Conservation (phyloP, 495 filamentous ascomycete species). For the Neurospora sp. region DNA sequence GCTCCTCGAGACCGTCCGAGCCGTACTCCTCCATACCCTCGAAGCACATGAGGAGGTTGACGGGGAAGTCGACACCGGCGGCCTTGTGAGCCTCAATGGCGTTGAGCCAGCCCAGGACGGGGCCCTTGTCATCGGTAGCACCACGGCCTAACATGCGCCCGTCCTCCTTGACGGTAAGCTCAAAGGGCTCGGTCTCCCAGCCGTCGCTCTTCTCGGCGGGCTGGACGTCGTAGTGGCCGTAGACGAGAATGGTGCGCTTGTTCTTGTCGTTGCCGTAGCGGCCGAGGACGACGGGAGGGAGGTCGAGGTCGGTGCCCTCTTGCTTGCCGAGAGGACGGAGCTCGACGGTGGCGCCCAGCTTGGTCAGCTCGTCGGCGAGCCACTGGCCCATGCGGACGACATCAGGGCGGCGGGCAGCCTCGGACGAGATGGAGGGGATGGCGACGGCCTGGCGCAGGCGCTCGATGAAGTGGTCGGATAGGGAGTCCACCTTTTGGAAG, state of each 20-base stretch:
- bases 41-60: slow-evolving; percentile 99
- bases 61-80: slow-evolving; percentile 86
- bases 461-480: slow-evolving; percentile 79
- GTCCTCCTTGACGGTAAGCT: slow-evolving; percentile 75
- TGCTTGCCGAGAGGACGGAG: slow-evolving; percentile 79
- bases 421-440: slow-evolving; percentile 90
- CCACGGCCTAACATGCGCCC: slow-evolving; percentile 94
- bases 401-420: slow-evolving; percentile 75
- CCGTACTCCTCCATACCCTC: slow-evolving; percentile 99
- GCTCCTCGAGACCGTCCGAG: slow-evolving; percentile 89
- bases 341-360: slow-evolving; percentile 78
- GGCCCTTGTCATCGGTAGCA: slow-evolving; percentile 96
- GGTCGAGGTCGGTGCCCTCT: slow-evolving; percentile 76
- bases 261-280: slow-evolving; percentile 83
- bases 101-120: slow-evolving; percentile 95
- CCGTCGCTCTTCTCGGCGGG: slow-evolving; percentile 88
- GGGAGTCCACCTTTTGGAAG: slow-evolving; percentile 79
- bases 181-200: slow-evolving; percentile 94
- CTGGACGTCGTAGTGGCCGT: slow-evolving; percentile 99
- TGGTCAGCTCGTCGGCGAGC: slow-evolving; percentile 68
- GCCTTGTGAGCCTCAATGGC: slow-evolving; percentile 95
- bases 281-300: slow-evolving; percentile 85
- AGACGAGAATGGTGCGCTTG: slow-evolving; percentile 91
- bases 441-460: slow-evolving; percentile 86
- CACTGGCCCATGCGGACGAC: slow-evolving; percentile 96